Evolutionary conservation across 202 grass and related monocot genomes (phyloP).

Genomic region (Zizania palustris): DNA sequence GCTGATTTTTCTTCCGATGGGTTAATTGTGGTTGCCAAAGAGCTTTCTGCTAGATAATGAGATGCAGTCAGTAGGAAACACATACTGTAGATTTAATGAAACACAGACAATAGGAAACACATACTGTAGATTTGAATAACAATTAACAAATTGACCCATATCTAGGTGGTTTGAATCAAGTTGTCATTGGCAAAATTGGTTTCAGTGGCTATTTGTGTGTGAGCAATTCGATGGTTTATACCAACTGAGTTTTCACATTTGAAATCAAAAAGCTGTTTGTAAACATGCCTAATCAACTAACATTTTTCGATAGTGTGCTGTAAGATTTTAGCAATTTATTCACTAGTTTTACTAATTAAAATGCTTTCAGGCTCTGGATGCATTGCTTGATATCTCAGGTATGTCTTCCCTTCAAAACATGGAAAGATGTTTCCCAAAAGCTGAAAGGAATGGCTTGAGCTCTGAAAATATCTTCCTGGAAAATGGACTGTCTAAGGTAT

Average conservation of each 20-base stretch:
- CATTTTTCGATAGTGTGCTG: not conserved
- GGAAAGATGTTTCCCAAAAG: constrained; percentile 35
- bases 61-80: not conserved
- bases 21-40: not conserved
- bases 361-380: constrained; percentile 73
- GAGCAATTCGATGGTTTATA: not conserved
- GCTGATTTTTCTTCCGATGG: not conserved
- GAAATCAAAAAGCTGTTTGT: not conserved
- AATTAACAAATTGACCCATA: not conserved
- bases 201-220: not conserved
- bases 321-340: constrained; percentile 16
- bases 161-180: not conserved
- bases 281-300: not conserved
- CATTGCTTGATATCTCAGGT: constrained; percentile 76
- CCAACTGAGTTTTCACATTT: not conserved
- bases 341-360: constrained; percentile 25
- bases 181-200: not conserved
- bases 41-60: not conserved
- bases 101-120: not conserved
- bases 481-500: constrained; percentile 41
- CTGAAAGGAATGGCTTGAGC: constrained; percentile 23
- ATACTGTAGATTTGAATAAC: not conserved
- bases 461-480: constrained; percentile 40
- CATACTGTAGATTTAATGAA: not conserved
- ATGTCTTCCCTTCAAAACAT: constrained; percentile 36